Evolutionary conservation across 2,329 filamentous ascomycete genomes (phyloP), one percentile per base, ranked within the genome.

Genomic region (Cordyceps farinosa): DNA sequence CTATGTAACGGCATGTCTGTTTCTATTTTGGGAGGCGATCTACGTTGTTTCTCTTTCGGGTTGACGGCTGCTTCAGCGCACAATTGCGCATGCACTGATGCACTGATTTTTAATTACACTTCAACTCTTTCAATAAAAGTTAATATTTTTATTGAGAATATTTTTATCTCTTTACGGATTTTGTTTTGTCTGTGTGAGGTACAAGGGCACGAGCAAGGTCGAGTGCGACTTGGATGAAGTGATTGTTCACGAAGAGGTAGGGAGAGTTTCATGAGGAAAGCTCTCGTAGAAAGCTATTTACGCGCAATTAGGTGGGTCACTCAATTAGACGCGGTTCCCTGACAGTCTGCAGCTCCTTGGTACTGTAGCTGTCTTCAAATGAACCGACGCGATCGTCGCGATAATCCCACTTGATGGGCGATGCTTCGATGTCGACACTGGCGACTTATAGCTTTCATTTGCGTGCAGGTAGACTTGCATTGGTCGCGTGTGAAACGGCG

Each of bases 201-300:
- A 3, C 17, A 51, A 32, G 30, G 42, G n/a, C 57, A 60, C 57
- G 57, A 60, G 10, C 57, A 40, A 60, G 57, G 45, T 50, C 44
- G 44, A 36, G 30, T 60, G 57, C 57, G 17, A 60, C 57, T 60
- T 60, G 57, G 57, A 60, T 60, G 36, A 27, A 60, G 8, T 50
- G 57, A 50, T 60, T 60, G 57, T 60, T 52, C 45, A 60, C 57
- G 17, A 60, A 32, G 57, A 60, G 44, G 27, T 9, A 60, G 36
- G 32, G 30, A 51, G 44, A 60, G n/a, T n/a, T 50, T 45, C 44
- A 10, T 51, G 51, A 52, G 22, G 57, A 40, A 50, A 50, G 51
- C 48, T 52, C 48, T 34, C 5, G 7, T 27, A 32, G 27, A n/a
- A 32, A 52, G 48, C 48, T n/a, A n/a, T n/a, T n/a, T n/a, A n/a